Conservation (phyloP, 768 basidiomycete genomes). For the Leucosporidium yakuticum region DNA sequence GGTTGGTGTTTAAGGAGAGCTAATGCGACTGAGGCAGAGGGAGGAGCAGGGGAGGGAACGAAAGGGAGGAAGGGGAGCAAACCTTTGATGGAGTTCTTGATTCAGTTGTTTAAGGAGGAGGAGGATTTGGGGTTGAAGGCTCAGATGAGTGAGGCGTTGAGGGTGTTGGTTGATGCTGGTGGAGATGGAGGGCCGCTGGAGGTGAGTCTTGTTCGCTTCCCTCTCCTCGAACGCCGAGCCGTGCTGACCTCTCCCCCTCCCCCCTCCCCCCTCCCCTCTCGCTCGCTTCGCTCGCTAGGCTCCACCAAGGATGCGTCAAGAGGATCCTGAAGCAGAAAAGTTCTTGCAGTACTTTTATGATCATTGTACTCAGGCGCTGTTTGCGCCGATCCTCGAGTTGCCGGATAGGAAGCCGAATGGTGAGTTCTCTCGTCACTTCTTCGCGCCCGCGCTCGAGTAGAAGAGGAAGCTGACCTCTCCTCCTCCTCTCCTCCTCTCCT, state of each 20-base stretch:
- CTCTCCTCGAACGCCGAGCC: conserved; percentile 15
- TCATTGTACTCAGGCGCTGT: conserved; percentile 65
- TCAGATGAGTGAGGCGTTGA: conserved; percentile 80
- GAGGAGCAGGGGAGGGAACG: too few relatives aligned
- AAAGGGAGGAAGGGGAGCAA: conserved; percentile 47
- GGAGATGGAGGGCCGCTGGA: conserved; percentile 43
- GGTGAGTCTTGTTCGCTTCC: conserved; percentile 31
- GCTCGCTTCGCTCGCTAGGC: too few relatives aligned
- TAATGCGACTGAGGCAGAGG: conserved; percentile 42
- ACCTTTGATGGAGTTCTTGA: conserved; percentile 68
- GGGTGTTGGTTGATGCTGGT: conserved; percentile 73
- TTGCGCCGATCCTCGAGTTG: conserved; percentile 70
- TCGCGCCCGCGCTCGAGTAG: background rate
- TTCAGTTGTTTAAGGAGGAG: conserved; percentile 69
- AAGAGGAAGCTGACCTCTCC: background rate
- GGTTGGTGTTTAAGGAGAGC: conserved; percentile 59
- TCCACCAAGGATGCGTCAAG: conserved; percentile 47
- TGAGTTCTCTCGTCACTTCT: background rate
- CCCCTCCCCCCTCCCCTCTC: too few relatives aligned
- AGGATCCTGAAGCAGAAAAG: conserved; percentile 67
- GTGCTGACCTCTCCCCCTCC: conserved; percentile 36
- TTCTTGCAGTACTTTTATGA: conserved; percentile 95
- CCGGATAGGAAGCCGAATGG: conserved; percentile 15
- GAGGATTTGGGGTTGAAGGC: conserved; percentile 80
- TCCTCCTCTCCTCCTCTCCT: too few relatives aligned